phyloP scores from a whole-genome alignment of 805 yeast species.

The Naumovozyma baii region DNA sequence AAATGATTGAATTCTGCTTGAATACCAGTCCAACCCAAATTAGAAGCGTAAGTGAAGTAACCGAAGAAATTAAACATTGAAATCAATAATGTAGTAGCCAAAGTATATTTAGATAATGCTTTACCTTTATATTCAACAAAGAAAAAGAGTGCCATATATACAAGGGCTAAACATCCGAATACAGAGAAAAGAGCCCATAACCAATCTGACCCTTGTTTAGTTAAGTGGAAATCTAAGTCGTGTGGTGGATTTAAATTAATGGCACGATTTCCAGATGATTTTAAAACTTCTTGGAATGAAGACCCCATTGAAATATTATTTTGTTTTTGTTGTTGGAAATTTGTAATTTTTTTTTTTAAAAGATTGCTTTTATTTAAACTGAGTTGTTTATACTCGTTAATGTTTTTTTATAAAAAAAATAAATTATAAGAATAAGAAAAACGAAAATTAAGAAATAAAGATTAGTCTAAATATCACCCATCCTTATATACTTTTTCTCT shows the following conservation, averaged over 20 bases:
- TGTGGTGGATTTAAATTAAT: constrained; percentile 36
- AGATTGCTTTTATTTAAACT: neutral
- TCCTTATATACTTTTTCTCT: too few relatives aligned
- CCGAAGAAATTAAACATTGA: constrained; percentile 32
- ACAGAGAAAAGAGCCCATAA: constrained; percentile 50
- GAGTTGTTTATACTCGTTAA: neutral
- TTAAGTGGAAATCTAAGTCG: constrained; percentile 41
- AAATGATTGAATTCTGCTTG: constrained; percentile 35
- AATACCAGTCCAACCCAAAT: constrained; percentile 37
- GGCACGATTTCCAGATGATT: constrained; percentile 33
- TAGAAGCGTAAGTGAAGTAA: constrained; percentile 39
- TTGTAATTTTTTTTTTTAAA: neutral
- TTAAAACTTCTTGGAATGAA: constrained; percentile 12
- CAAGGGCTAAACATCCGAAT: constrained; percentile 14
- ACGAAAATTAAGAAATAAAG: too few relatives aligned
- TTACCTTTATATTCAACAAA: constrained; percentile 17
- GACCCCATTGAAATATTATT: neutral
- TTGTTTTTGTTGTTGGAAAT: constrained; percentile 1
- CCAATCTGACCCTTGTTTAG: constrained; percentile 57
- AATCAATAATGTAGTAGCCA: constrained; percentile 33
- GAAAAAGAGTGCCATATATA: constrained; percentile 17
- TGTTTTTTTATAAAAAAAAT: neutral
- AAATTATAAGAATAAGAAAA: too few relatives aligned
- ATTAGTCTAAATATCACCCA: too few relatives aligned
- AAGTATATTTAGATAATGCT: constrained; percentile 14